A percentile compares a stretch with the other conserved stretches of the same genome.
These are phyloP conservation scores for Cytidiella melzeri DNA, from an alignment of 768 basidiomycete species.

Conservation along the genomic window DNA sequence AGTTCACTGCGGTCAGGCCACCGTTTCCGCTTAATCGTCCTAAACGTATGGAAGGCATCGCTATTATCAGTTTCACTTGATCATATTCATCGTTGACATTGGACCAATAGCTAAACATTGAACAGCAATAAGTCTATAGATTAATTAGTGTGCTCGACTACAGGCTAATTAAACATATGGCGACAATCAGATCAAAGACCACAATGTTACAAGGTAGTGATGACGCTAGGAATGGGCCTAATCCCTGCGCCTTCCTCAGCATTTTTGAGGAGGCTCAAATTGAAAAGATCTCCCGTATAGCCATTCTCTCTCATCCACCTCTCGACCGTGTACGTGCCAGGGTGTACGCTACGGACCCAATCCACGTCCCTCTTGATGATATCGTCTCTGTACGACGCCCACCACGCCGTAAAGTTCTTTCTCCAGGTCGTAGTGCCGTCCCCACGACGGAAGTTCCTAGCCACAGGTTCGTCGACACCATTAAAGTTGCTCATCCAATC, in stretches of 20 bases:
- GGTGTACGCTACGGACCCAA: constrained; percentile 35
- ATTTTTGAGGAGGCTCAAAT: constrained; percentile 15
- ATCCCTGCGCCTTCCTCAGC: constrained; percentile 11
- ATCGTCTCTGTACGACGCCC: constrained; percentile 37
- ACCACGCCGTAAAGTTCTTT: constrained; percentile 36
- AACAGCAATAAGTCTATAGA: no score
- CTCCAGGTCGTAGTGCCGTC: constrained; percentile 15
- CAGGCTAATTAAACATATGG: no score
- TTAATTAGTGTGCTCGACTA: no score
- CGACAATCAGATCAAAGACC: no score
- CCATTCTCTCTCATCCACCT: constrained; percentile 33
- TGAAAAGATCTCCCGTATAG: constrained; percentile 20
- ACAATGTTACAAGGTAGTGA: no score
- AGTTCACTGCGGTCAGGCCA: no score
- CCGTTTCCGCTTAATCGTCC: no score
- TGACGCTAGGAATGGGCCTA: no score
- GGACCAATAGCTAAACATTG: no score
- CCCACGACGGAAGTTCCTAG: constrained; percentile 10
- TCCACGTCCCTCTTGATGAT: constrained; percentile 37
- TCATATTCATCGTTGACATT: no score
- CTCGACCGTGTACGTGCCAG: constrained; percentile 29
- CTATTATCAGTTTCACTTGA: no score
- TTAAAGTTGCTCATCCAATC: constrained; percentile 14
- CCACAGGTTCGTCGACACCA: constrained; percentile 16
- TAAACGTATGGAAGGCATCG: no score